Conservation (phyloP, 2,329 filamentous ascomycete species). For the Colletotrichum scovillei region DNA sequence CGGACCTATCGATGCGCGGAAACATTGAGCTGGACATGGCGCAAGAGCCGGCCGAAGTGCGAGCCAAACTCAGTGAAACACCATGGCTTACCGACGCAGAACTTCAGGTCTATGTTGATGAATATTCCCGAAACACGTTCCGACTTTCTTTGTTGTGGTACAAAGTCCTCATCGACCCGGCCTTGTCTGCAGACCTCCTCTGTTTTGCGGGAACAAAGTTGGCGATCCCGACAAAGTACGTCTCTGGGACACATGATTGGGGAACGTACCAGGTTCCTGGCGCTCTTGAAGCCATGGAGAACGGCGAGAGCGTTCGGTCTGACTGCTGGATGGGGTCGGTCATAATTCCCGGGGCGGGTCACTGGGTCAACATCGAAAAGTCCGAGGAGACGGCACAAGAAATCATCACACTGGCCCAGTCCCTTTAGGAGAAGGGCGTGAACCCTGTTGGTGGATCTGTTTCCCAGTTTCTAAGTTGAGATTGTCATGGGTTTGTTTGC, state of each 20-base stretch:
- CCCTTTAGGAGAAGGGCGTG: not conserved
- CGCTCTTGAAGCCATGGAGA: constrained; percentile 59
- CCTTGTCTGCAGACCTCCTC: constrained; percentile 61
- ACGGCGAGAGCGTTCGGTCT: constrained; percentile 51
- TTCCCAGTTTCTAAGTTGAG: not conserved
- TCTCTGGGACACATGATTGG: constrained; percentile 74
- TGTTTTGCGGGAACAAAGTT: constrained; percentile 71
- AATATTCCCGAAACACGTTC: constrained; percentile 72
- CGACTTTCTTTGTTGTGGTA: constrained; percentile 78
- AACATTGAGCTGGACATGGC: constrained; percentile 58
- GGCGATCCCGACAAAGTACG: constrained; percentile 69
- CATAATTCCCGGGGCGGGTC: constrained; percentile 70
- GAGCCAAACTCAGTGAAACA: not conserved
- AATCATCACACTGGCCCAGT: constrained; percentile 2
- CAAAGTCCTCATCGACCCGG: constrained; percentile 63
- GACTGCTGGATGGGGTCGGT: constrained; percentile 62
- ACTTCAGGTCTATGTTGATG: constrained; percentile 68
- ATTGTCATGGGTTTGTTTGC: not conserved
- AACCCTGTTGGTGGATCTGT: rapidly evolving
- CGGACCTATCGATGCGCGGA: constrained; percentile 67
- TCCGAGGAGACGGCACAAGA: constrained; percentile 49
- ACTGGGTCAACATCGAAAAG: constrained; percentile 78
- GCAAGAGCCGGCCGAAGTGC: not conserved
- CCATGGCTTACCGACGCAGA: constrained; percentile 69
- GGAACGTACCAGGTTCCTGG: constrained; percentile 76